phyloP scores from a whole-genome alignment of 208 protist species.

The Trypanosoma mega region DNA sequence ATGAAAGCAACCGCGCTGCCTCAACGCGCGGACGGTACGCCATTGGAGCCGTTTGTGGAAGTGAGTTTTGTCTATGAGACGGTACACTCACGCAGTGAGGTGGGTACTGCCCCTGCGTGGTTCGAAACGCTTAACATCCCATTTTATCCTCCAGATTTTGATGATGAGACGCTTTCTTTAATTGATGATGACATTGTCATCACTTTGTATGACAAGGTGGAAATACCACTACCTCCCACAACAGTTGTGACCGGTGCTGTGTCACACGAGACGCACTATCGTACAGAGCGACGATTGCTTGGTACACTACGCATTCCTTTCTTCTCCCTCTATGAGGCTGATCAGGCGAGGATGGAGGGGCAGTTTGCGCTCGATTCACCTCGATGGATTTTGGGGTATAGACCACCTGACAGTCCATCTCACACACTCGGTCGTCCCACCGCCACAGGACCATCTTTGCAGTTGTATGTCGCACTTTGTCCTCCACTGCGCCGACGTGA shows the following conservation, averaged over 20 bases:
- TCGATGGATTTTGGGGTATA: constrained; percentile 77
- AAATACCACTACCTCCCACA: constrained; percentile 56
- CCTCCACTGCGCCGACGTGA: constrained; percentile 61
- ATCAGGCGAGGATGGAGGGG: constrained; percentile 69
- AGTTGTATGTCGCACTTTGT: constrained; percentile 83
- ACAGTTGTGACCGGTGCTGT: constrained; percentile 42
- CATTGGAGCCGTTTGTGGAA: constrained; percentile 77
- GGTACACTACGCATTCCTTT: constrained; percentile 75
- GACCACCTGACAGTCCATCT: neutral
- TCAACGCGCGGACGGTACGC: constrained; percentile 57
- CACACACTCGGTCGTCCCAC: neutral
- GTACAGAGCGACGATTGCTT: constrained; percentile 78
- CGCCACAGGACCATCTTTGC: constrained; percentile 38
- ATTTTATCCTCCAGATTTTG: constrained; percentile 80
- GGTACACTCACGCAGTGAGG: constrained; percentile 64
- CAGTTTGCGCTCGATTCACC: constrained; percentile 64
- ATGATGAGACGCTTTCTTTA: constrained; percentile 80
- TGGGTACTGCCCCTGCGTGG: constrained; percentile 71
- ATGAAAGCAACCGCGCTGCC: constrained; percentile 83
- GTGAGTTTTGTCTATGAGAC: constrained; percentile 74
- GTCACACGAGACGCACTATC: constrained; percentile 80
- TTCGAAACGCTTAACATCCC: constrained; percentile 80
- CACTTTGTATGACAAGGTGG: constrained; percentile 81
- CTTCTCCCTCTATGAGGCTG: constrained; percentile 69
- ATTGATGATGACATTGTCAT: constrained; percentile 84